Percentiles rank a stretch among this genome's conserved stretches.
phyloP scores from a whole-genome alignment of 331 rosid genomes.

The Stylosanthes scabra region DNA sequence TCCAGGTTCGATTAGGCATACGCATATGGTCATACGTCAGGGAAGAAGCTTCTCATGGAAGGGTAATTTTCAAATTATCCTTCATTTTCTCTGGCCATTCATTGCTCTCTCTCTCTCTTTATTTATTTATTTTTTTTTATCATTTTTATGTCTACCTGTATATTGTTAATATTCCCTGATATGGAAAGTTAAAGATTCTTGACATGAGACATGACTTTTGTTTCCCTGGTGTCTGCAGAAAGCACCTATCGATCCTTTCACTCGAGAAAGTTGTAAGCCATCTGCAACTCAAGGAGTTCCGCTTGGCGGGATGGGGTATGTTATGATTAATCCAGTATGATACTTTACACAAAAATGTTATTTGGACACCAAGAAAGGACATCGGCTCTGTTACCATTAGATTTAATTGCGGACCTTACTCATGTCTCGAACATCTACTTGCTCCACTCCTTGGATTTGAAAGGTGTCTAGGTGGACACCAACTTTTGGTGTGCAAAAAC shows the following conservation, averaged over 20 bases:
- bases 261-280: slow-evolving; percentile 95
- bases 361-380: too few species aligned
- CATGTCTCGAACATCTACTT: too few species aligned
- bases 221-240: slow-evolving; percentile 64
- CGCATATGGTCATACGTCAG: slow-evolving; percentile 98
- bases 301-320: slow-evolving; percentile 99
- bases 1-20: slow-evolving; percentile 84
- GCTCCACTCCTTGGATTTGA: too few species aligned
- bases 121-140: background rate
- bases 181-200: slow-evolving; percentile 36
- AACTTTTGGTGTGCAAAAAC: too few species aligned
- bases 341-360: background rate
- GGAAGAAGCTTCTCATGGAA: slow-evolving; percentile 99
- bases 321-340: slow-evolving; percentile 22
- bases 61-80: slow-evolving; percentile 72
- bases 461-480: too few species aligned
- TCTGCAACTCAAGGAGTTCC: slow-evolving; percentile 99
- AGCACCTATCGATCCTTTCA: slow-evolving; percentile 99
- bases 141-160: background rate
- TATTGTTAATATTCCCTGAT: background rate
- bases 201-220: slow-evolving; percentile 25
- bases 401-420: too few species aligned
- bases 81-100: too few species aligned
- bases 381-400: too few species aligned
- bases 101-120: too few species aligned